A percentile compares a stretch with the other conserved stretches of the same genome.
Evolutionary conservation across 139 green algal genomes (phyloP).

Genomic region (Volvox africanus): DNA sequence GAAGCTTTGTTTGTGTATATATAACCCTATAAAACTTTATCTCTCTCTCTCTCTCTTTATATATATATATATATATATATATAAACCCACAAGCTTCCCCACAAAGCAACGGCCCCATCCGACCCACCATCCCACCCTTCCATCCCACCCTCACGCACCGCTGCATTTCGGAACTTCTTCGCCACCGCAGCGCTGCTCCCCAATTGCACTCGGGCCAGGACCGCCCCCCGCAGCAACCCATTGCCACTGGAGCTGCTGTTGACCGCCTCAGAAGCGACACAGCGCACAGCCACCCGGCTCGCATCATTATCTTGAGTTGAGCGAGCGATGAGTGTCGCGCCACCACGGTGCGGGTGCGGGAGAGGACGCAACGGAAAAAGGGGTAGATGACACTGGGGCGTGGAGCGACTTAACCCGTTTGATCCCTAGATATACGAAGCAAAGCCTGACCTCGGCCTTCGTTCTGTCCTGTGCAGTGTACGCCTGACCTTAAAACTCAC

Average conservation of each 20-base stretch:
- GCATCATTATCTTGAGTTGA: background rate
- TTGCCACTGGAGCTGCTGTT: background rate
- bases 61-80: too few species aligned
- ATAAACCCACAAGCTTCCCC: too few species aligned
- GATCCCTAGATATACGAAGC: too few species aligned
- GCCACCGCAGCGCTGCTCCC: background rate
- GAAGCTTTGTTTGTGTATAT: too few species aligned
- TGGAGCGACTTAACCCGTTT: too few species aligned
- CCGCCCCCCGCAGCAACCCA: background rate
- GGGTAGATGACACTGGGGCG: too few species aligned
- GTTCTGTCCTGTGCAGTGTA: background rate
- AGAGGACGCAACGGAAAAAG: background rate
- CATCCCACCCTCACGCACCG: background rate
- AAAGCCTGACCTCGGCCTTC: too few species aligned
- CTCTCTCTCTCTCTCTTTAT: background rate
- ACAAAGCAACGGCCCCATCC: background rate
- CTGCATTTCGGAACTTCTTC: background rate
- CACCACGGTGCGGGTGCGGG: background rate
- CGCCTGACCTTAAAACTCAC: too few species aligned
- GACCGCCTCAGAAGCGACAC: background rate
- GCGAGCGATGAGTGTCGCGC: too few species aligned
- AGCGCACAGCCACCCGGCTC: background rate
- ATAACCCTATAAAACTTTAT: too few species aligned
- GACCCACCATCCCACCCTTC: background rate
- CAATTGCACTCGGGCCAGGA: constrained; percentile 1